phyloP scores from a whole-genome alignment of 768 basidiomycete species.

The Boletus rex-veris region DNA sequence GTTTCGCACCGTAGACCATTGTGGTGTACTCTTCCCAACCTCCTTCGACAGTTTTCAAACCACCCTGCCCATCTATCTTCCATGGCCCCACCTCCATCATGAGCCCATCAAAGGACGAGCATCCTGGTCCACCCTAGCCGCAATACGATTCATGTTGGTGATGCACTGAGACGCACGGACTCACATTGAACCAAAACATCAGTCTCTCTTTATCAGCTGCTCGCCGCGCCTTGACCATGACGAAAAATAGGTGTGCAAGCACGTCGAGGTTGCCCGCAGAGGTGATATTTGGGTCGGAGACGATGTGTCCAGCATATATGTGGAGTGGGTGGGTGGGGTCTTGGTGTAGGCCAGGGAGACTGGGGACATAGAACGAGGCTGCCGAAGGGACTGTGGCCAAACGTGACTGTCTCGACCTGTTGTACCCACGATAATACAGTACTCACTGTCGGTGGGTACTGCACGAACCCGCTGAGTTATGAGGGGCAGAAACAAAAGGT shows the following conservation, averaged over 20 bases:
- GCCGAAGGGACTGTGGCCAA: constrained; percentile 61
- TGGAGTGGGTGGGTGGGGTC: constrained; percentile 67
- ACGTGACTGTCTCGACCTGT: neutral
- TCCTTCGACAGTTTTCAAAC: constrained; percentile 71
- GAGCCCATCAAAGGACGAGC: constrained; percentile 94
- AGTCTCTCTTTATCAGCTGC: constrained; percentile 86
- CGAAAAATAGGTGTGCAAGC: constrained; percentile 81
- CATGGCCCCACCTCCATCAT: constrained; percentile 99
- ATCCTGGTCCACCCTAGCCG: constrained; percentile 87
- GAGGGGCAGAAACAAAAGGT: constrained; percentile 17
- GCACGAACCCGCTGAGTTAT: constrained; percentile 15
- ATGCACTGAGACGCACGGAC: constrained; percentile 20
- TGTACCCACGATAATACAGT: neutral
- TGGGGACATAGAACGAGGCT: constrained; percentile 78
- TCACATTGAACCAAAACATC: constrained; percentile 96
- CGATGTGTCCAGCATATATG: constrained; percentile 80
- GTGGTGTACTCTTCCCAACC: constrained; percentile 98
- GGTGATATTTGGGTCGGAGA: constrained; percentile 66
- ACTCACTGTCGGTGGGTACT: constrained; percentile 42
- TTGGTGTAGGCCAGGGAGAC: constrained; percentile 73
- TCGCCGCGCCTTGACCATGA: constrained; percentile 83
- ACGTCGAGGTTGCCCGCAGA: constrained; percentile 54
- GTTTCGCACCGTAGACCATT: constrained; percentile 77
- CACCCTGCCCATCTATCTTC: constrained; percentile 68
- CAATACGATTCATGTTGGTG: neutral